These are phyloP conservation scores for Xerocomellus chrysenteron DNA, from an alignment of 768 basidiomycete genomes.

Conservation along the genomic window DNA sequence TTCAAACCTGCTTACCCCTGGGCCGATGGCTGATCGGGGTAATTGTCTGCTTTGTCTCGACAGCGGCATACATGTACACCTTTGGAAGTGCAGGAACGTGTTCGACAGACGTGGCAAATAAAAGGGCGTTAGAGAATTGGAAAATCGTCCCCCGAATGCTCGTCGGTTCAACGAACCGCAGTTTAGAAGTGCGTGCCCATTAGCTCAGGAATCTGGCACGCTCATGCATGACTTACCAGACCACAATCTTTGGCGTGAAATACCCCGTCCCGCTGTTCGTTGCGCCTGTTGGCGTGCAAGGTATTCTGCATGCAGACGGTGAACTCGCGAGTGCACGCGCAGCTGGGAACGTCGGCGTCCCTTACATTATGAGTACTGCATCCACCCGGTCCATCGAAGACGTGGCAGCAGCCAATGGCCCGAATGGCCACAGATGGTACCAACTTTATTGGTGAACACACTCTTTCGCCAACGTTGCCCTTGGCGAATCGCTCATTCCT, in stretches of 20 bases:
- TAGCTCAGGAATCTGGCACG: no score
- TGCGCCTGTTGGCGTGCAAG: slow-evolving; percentile 79
- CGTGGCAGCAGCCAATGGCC: slow-evolving; percentile 70
- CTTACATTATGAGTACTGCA: slow-evolving; percentile 77
- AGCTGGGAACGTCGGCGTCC: slow-evolving; percentile 58
- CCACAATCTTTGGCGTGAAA: slow-evolving; percentile 67
- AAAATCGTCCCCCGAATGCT: slow-evolving; percentile 84
- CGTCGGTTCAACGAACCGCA: slow-evolving; percentile 54
- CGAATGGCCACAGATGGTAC: slow-evolving; percentile 66
- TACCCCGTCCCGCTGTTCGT: slow-evolving; percentile 61
- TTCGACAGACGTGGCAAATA: slow-evolving; percentile 67
- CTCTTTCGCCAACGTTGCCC: neutral
- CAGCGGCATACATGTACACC: slow-evolving; percentile 74
- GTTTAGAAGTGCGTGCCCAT: slow-evolving; percentile 48
- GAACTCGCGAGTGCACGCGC: slow-evolving; percentile 72
- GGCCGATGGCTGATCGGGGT: neutral
- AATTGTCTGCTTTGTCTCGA: neutral
- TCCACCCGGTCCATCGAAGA: slow-evolving; percentile 71
- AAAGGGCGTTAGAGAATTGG: slow-evolving; percentile 60
- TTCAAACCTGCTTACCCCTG: neutral
- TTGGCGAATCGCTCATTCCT: neutral
- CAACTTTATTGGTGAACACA: slow-evolving; percentile 71
- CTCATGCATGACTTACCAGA: slow-evolving; percentile 38
- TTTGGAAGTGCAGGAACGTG: slow-evolving; percentile 74
- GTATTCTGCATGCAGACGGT: slow-evolving; percentile 65